These are phyloP conservation scores for Geosmithia flava DNA, from an alignment of 2,329 filamentous ascomycete genomes.

Conservation along the genomic window DNA sequence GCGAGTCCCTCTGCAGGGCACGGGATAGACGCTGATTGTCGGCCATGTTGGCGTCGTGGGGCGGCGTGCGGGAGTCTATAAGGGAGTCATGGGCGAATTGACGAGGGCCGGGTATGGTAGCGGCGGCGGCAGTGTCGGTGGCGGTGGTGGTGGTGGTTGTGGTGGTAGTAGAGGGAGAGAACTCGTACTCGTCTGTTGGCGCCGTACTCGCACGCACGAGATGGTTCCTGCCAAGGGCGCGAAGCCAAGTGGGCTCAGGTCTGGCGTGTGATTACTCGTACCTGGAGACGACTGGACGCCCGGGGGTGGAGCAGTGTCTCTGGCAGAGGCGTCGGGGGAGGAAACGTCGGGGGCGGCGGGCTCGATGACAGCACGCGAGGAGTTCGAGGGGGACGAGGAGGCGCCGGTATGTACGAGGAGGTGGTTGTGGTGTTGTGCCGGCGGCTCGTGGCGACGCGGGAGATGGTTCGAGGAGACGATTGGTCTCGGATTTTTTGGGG, in stretches of 20 bases:
- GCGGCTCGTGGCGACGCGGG: background rate
- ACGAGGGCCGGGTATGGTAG: background rate
- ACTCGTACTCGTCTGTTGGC: no score
- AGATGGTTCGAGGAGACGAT: background rate
- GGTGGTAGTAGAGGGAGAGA: background rate
- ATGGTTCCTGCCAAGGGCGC: background rate
- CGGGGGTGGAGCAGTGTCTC: constrained; percentile 2
- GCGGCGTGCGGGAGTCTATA: constrained; percentile 9
- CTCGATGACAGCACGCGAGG: background rate
- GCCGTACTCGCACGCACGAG: background rate
- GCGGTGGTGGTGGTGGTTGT: background rate
- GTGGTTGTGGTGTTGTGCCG: background rate
- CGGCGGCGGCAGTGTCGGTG: background rate
- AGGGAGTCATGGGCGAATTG: constrained; percentile 9
- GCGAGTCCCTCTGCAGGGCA: constrained; percentile 46
- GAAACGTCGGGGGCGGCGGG: background rate
- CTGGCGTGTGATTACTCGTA: background rate
- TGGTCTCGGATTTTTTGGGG: background rate
- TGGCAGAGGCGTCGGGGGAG: background rate
- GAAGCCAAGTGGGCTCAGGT: background rate
- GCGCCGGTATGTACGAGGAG: background rate
- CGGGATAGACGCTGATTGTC: constrained; percentile 9
- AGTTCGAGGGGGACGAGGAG: no score
- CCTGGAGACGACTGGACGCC: background rate
- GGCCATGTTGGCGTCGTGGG: constrained; percentile 11